These are phyloP conservation scores for Stellera chamaejasme DNA, from an alignment of 345 rosid species.

Conservation along the genomic window DNA sequence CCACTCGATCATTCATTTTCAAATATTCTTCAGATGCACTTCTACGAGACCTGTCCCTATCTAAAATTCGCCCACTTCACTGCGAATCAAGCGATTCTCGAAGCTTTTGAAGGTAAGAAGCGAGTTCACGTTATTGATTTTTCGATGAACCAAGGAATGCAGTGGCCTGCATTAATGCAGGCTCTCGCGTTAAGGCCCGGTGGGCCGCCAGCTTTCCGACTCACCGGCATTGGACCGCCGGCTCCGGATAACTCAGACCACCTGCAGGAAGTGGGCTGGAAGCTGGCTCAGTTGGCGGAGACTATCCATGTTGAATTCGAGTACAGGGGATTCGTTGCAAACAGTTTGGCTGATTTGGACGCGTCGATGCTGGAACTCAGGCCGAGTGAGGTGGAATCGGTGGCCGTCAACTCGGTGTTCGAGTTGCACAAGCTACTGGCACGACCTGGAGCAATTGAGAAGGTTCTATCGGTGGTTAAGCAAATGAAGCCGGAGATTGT, in stretches of 20 bases:
- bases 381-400: conserved; percentile 46
- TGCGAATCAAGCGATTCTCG: conserved; percentile 78
- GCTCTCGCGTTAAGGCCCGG: conserved; percentile 69
- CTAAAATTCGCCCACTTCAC: conserved; percentile 83
- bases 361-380: conserved; percentile 62
- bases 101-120: conserved; percentile 56
- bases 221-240: conserved; percentile 85
- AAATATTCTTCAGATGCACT: conserved; percentile 71
- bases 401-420: conserved; percentile 79
- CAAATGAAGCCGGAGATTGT: conserved; percentile 62
- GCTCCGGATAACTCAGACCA: conserved; percentile 46
- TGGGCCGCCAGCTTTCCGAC: conserved; percentile 66
- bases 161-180: conserved; percentile 89
- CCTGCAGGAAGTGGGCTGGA: conserved; percentile 69
- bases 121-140: conserved; percentile 71
- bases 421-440: conserved; percentile 66
- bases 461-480: conserved; percentile 48
- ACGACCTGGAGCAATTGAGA: conserved; percentile 54
- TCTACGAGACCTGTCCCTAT: conserved; percentile 81
- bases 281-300: conserved; percentile 68
- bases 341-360: conserved; percentile 71
- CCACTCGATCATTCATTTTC: conserved; percentile 38
- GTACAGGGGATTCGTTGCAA: conserved; percentile 69
- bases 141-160: conserved; percentile 64
- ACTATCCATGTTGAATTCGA: conserved; percentile 61